phyloP scores from a whole-genome alignment of 306 rosid genomes.

The Sindora glabra region DNA sequence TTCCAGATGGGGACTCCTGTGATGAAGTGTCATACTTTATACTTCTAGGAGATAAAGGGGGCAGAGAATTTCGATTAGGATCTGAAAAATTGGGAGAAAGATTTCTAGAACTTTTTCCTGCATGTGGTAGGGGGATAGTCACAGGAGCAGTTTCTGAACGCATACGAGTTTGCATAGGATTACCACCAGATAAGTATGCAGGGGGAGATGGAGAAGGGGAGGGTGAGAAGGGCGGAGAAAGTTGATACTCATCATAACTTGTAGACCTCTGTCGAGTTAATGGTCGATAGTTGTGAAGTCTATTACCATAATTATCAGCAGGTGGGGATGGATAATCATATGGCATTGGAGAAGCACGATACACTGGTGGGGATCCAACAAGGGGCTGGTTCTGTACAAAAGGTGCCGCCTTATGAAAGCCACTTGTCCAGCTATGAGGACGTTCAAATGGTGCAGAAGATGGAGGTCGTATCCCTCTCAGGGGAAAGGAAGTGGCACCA shows the following conservation, averaged over 20 bases:
- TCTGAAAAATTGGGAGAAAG: constrained; percentile 69
- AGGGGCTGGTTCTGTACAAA: constrained; percentile 33
- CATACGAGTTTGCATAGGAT: constrained; percentile 39
- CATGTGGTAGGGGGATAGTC: constrained; percentile 54
- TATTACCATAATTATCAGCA: constrained; percentile 34
- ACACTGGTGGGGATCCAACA: constrained; percentile 57
- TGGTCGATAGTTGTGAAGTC: constrained; percentile 33
- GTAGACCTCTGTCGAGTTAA: constrained; percentile 33
- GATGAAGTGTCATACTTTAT: constrained; percentile 45
- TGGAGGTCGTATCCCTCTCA: constrained; percentile 43
- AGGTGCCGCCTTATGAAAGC: constrained; percentile 54
- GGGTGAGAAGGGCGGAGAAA: constrained; percentile 82
- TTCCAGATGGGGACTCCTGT: constrained; percentile 77
- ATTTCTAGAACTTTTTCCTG: constrained; percentile 44
- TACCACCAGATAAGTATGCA: constrained; percentile 30
- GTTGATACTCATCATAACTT: constrained; percentile 60
- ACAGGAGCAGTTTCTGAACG: constrained; percentile 78
- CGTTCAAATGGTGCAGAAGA: constrained; percentile 37
- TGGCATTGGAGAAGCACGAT: constrained; percentile 45
- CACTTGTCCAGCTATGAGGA: constrained; percentile 76
- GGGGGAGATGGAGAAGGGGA: constrained; percentile 77
- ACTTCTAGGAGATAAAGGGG: constrained; percentile 77
- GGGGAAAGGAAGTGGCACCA: constrained; percentile 47
- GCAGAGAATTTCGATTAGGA: constrained; percentile 63
- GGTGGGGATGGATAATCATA: constrained; percentile 55